A percentile compares a stretch with the other conserved stretches of the same genome.
These are phyloP conservation scores for Solanum etuberosum DNA, from an alignment of 257 asterid species.

Conservation along the genomic window DNA sequence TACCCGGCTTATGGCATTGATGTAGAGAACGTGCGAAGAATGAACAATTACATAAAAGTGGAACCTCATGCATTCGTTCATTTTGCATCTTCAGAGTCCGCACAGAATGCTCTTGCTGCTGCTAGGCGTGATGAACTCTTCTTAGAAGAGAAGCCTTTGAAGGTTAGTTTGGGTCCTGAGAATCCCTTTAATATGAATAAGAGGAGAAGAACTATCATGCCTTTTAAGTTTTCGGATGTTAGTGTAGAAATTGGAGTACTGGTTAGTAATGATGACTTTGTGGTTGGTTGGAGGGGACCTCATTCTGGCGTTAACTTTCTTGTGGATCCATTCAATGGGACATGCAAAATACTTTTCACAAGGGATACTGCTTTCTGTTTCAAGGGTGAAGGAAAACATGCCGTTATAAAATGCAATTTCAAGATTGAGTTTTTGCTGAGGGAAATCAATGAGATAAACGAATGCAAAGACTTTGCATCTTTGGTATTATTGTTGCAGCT, in stretches of 20 bases:
- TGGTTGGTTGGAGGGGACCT: constrained; percentile 77
- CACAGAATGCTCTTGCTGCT: constrained; percentile 43
- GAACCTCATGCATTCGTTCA: constrained; percentile 86
- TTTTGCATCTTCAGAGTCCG: constrained; percentile 49
- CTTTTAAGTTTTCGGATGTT: constrained; percentile 43
- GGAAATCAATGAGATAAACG: constrained; percentile 50
- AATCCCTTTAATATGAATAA: constrained; percentile 56
- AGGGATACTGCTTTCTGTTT: constrained; percentile 58
- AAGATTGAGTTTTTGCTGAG: constrained; percentile 62
- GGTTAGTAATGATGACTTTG: constrained; percentile 42
- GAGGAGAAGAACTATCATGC: constrained; percentile 51
- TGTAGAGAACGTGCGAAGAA: constrained; percentile 18
- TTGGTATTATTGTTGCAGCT: constrained; percentile 44
- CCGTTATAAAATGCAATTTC: constrained; percentile 57
- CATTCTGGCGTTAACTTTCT: constrained; percentile 50
- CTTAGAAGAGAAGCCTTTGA: constrained; percentile 25
- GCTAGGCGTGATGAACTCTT: constrained; percentile 45
- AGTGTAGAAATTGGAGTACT: constrained; percentile 48
- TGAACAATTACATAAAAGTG: constrained; percentile 40
- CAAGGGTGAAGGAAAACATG: constrained; percentile 25
- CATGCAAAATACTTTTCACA: constrained; percentile 53
- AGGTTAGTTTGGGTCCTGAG: constrained; percentile 72
- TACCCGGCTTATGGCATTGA: constrained; percentile 50
- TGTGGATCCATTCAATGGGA: constrained; percentile 71
- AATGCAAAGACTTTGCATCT: constrained; percentile 21